phyloP scores from a whole-genome alignment of 129 eudicot genomes.

The Erigeron canadensis region DNA sequence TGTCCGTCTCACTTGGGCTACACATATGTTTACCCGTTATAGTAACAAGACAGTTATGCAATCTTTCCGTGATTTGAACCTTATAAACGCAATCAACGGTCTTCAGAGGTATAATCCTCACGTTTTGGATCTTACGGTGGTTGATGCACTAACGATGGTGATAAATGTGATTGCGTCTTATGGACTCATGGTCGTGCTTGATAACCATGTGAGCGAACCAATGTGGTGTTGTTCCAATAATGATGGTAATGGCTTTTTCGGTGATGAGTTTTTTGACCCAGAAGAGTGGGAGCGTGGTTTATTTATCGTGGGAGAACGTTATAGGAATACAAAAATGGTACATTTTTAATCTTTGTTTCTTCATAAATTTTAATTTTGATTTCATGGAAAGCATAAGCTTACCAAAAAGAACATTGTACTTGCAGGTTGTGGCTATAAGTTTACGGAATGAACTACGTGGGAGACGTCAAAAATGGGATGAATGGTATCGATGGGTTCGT shows the following conservation, averaged over 20 bases:
- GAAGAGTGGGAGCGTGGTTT: constrained; percentile 48
- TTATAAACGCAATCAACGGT: constrained; percentile 32
- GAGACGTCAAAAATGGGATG: constrained; percentile 40
- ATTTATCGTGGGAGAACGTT: constrained; percentile 38
- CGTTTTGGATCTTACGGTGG: constrained; percentile 36
- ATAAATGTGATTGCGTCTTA: constrained; percentile 32
- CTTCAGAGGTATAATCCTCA: constrained; percentile 42
- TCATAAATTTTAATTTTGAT: neutral
- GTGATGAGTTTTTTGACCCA: constrained; percentile 52
- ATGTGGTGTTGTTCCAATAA: constrained; percentile 61
- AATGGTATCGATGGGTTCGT: constrained; percentile 46
- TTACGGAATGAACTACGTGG: constrained; percentile 73
- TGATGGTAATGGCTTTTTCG: constrained; percentile 68
- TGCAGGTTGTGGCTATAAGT: constrained; percentile 76
- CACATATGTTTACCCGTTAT: constrained; percentile 39
- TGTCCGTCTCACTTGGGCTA: constrained; percentile 44
- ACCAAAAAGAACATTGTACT: neutral
- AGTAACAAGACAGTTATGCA: constrained; percentile 37
- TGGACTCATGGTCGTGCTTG: constrained; percentile 58
- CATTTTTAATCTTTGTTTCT: neutral
- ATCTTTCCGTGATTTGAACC: constrained; percentile 33
- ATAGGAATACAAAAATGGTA: constrained; percentile 42
- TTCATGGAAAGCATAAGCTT: neutral
- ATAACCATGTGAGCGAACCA: constrained; percentile 62
- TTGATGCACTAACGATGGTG: constrained; percentile 50